These are phyloP conservation scores for Rhamnella rubrinervis DNA, from an alignment of 331 rosid species.

Conservation along the genomic window DNA sequence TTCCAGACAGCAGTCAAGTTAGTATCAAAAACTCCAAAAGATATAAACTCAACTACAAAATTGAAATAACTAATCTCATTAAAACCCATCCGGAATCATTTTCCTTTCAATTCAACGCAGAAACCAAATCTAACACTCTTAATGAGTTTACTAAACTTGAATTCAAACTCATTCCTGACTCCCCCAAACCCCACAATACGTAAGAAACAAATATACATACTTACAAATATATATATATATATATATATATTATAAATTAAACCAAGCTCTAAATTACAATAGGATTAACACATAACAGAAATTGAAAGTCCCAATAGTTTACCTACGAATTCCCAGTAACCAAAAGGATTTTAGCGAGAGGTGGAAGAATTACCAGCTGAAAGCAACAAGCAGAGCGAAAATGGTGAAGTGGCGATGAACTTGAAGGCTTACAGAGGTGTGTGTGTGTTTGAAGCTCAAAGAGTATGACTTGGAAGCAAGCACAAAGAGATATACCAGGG, in stretches of 20 bases:
- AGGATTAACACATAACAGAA: too few species aligned
- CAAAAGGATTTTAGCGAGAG: neutral
- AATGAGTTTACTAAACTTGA: neutral
- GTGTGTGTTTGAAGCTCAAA: too few species aligned
- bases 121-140: neutral
- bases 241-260: too few species aligned
- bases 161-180: neutral
- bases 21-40: too few species aligned
- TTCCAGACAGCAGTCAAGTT: too few species aligned
- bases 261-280: too few species aligned
- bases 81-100: too few species aligned
- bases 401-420: too few species aligned
- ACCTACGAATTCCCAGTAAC: neutral
- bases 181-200: slow-evolving; percentile 1
- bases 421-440: neutral
- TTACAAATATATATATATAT: too few species aligned
- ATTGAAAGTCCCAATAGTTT: neutral
- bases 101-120: neutral
- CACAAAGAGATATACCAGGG: too few species aligned
- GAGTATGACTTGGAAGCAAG: too few species aligned
- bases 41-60: neutral
- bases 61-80: neutral
- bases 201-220: neutral
- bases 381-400: neutral
- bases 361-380: neutral